Evolutionary conservation across 768 basidiomycete genomes (phyloP), one percentile per base, ranked within the genome.

Genomic region (Pleurotus sapidus): DNA sequence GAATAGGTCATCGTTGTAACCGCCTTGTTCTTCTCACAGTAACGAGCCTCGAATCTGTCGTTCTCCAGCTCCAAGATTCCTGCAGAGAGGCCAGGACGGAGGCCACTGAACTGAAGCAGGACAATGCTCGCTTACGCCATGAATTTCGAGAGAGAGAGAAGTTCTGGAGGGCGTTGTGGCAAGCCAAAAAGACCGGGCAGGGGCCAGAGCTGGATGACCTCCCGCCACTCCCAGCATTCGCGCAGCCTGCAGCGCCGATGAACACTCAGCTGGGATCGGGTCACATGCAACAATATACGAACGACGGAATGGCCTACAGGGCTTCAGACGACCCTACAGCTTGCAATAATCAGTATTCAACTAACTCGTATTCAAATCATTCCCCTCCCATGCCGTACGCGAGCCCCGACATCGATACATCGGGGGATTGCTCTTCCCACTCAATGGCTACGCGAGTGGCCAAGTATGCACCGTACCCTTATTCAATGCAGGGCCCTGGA

Each of bases 41-140:
- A 62, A 92, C 88, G 20, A 92, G 84, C 65, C 77, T 93, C 54
- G 91, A 93, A 70, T 83, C 83, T n/a, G 90, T 93, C 51, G 90
- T 94, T 56, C 70, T 91, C 23, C 87, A 90, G 61, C 81, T 94
- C 38, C 91, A 94, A 65, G 91, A 91, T 57, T 88, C 89, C 8
- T 88, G 86, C 68, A 79, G 87, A 60, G 86, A 89, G 61, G 76
- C 86, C 48, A 82, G 83, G 55, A 72, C 76, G 49, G 87, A 91
- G 62, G 75, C 77, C 38, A 69, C 72, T n/a, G 84, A 86, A 38
- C 76, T 89, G 62, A 80, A 78, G 49, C 83, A 85, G 63, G 86
- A 92, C 60, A 88, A 86, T 62, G 69, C 71, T 49, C 84, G 84
- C 45, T 74, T 92, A 20, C 81, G 81, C 51, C 81, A 83, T 57